Percentiles rank a stretch among this genome's conserved stretches.
Conservation (phyloP, 1,284 basidiomycete species). For the Heterobasidion parviporum region DNA sequence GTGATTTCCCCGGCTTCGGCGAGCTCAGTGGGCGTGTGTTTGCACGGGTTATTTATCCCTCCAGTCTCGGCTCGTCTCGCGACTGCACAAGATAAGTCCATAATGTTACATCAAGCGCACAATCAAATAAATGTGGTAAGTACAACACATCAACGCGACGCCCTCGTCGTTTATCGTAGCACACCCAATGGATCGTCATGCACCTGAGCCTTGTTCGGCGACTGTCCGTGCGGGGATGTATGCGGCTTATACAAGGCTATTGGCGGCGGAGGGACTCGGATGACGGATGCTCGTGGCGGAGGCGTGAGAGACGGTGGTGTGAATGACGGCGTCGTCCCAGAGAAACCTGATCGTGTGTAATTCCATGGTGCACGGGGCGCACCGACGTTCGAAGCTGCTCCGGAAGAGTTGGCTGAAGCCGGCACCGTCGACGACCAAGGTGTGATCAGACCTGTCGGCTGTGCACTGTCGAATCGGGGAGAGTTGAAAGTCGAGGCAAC, state of each 20-base stretch:
- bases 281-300: conserved; percentile 34
- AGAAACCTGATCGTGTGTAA: conserved; percentile 45
- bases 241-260: conserved; percentile 10
- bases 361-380: conserved; percentile 38
- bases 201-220: conserved; percentile 20
- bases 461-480: conserved; percentile 4
- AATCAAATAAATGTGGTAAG: background rate
- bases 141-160: background rate
- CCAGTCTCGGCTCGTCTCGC: no score
- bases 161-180: conserved; percentile 21
- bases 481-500: conserved; percentile 7
- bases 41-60: background rate
- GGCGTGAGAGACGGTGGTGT: conserved; percentile 17
- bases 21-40: background rate
- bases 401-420: background rate
- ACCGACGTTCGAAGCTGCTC: conserved; percentile 10
- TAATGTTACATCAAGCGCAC: background rate
- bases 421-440: conserved; percentile 9
- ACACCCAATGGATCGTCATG: conserved; percentile 62
- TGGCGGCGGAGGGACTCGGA: conserved; percentile 16
- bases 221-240: conserved; percentile 26
- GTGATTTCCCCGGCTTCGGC: conserved; percentile 23
- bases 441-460: background rate
- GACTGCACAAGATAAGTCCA: no score
- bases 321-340: conserved; percentile 16